Evolutionary conservation across 2,329 filamentous ascomycete genomes (phyloP).

Genomic region (Botrytis hyacinthi): DNA sequence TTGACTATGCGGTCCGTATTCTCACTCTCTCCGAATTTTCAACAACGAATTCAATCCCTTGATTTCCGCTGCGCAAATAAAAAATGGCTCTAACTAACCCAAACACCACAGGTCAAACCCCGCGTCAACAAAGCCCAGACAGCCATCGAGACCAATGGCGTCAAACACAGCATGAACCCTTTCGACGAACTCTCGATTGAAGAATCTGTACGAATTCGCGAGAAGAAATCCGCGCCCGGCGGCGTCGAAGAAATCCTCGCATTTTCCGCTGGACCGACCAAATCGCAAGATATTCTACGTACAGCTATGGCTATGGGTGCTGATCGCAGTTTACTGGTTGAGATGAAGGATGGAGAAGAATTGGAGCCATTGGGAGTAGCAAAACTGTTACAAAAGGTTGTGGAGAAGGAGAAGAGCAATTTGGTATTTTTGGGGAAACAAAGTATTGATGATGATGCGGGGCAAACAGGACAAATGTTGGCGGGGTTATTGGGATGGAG

Average conservation of each 20-base stretch:
- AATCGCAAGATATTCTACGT: conserved; percentile 82
- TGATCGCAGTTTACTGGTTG: conserved; percentile 86
- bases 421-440: conserved; percentile 95
- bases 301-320: conserved; percentile 99
- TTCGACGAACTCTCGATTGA: conserved; percentile 99
- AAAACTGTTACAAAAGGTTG: conserved; percentile 79
- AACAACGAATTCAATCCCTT: neutral
- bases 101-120: conserved; percentile 56
- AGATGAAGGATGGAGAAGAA: conserved; percentile 70
- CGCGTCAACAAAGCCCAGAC: conserved; percentile 72
- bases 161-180: conserved; percentile 98
- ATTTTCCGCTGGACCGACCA: conserved; percentile 82
- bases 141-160: conserved; percentile 84
- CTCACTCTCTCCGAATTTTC: neutral
- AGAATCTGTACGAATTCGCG: conserved; percentile 91
- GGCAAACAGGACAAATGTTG: conserved; percentile 97
- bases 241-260: conserved; percentile 90
- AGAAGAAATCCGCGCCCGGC: conserved; percentile 69
- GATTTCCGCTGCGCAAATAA: neutral
- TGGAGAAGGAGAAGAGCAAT: conserved; percentile 82
- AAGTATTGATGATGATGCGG: conserved; percentile 94
- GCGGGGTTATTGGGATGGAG: conserved; percentile 88
- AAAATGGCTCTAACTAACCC: neutral
- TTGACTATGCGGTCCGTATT: conserved; percentile 70
- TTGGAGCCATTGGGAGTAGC: conserved; percentile 90